phyloP scores from a whole-genome alignment of 306 rosid species.

The Inga laurina region DNA sequence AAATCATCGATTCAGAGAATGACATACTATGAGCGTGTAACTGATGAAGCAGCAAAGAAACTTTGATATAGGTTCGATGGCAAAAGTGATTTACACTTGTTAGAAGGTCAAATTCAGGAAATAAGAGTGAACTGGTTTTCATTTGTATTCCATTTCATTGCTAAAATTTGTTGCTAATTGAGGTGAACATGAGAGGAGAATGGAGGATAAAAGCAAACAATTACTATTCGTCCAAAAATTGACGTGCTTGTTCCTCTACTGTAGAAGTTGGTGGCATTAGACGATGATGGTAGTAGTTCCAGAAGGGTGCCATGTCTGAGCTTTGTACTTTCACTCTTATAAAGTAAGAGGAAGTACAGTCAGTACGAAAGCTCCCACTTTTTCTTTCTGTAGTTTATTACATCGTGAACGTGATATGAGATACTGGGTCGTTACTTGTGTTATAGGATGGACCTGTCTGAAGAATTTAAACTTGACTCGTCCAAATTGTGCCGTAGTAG shows the following conservation, averaged over 20 bases:
- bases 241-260: not conserved
- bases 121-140: not conserved
- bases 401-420: not conserved
- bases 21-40: conserved; percentile 85
- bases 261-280: not conserved
- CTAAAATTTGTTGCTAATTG: not conserved
- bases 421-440: not conserved
- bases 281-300: not conserved
- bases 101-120: conserved; percentile 5
- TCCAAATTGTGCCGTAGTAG: not conserved
- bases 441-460: conserved; percentile 12
- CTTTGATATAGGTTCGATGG: conserved; percentile 45
- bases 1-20: conserved; percentile 60
- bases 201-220: not conserved
- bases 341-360: not conserved
- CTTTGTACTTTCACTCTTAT: conserved; percentile 7
- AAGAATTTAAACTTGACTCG: conserved; percentile 27
- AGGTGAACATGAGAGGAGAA: not conserved
- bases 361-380: not conserved
- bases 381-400: conserved; percentile 8
- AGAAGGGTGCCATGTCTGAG: not conserved
- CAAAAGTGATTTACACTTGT: conserved; percentile 7
- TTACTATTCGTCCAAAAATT: not conserved
- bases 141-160: not conserved
- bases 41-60: conserved; percentile 72